Evolutionary conservation across 345 rosid species (phyloP).

Genomic region (Syzygium oleosum): DNA sequence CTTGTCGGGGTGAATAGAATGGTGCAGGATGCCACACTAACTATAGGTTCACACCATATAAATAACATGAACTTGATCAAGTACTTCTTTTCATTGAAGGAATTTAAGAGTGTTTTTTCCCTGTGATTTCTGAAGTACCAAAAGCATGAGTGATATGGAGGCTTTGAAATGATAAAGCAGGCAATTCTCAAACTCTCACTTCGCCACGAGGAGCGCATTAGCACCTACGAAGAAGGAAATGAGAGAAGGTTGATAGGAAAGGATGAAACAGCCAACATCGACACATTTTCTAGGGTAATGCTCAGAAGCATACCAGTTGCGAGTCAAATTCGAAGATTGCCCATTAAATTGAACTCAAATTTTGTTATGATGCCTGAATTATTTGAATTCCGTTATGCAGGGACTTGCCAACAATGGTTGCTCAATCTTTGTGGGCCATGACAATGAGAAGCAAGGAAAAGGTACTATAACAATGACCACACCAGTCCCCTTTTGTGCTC

Average conservation of each 20-base stretch:
- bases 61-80: background rate
- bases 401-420: constrained; percentile 94
- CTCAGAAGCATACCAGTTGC: background rate
- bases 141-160: constrained; percentile 86
- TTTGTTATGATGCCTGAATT: background rate
- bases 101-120: background rate
- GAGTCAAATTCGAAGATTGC: background rate
- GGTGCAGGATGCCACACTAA: constrained; percentile 98
- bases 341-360: background rate
- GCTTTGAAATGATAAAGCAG: constrained; percentile 76
- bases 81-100: background rate
- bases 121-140: constrained; percentile 35
- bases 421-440: constrained; percentile 44
- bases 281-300: constrained; percentile 84
- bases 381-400: constrained; percentile 12
- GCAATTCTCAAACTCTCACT: constrained; percentile 79
- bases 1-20: constrained; percentile 66
- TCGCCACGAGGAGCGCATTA: constrained; percentile 70
- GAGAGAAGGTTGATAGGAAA: constrained; percentile 90
- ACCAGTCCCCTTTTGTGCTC: no score
- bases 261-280: constrained; percentile 84
- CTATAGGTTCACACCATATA: constrained; percentile 27
- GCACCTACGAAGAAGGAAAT: constrained; percentile 92
- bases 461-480: no score
- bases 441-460: no score